Percentiles rank a stretch among this genome's conserved stretches.
These are phyloP conservation scores for Aspergillus puulaauensis DNA, from an alignment of 2,329 filamentous ascomycete genomes.

Conservation along the genomic window DNA sequence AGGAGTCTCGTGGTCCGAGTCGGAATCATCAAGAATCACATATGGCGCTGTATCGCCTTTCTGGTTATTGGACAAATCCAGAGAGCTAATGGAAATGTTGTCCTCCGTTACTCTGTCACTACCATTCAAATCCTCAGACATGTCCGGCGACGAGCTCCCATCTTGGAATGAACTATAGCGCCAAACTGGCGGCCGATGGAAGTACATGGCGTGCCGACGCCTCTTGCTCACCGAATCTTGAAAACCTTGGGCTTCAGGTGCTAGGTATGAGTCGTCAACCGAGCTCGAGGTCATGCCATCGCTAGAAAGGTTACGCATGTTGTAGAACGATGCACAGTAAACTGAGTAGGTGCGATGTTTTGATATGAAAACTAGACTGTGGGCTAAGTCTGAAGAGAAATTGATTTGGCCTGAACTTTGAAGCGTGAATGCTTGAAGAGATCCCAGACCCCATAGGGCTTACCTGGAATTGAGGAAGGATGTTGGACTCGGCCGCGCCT, in stretches of 20 bases:
- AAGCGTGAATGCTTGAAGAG: neutral
- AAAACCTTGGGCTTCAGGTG: conserved; percentile 7
- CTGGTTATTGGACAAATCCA: neutral
- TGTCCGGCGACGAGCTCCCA: conserved; percentile 1
- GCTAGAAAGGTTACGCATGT: conserved; percentile 2
- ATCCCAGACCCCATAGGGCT: fast-evolving
- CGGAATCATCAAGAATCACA: conserved; percentile 1
- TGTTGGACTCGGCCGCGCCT: neutral
- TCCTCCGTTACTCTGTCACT: neutral
- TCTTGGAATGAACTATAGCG: conserved; percentile 14
- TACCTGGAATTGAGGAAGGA: neutral
- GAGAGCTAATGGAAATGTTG: neutral
- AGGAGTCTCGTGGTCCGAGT: conserved; percentile 11
- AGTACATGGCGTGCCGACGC: conserved; percentile 33
- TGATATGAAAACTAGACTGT: conserved; percentile 2
- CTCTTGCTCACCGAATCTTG: conserved; percentile 23
- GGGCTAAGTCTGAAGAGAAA: neutral
- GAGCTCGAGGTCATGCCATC: neutral
- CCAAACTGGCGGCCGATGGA: conserved; percentile 32
- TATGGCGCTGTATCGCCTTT: conserved; percentile 1
- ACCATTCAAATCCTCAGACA: neutral
- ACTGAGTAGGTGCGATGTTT: neutral
- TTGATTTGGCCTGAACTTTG: neutral
- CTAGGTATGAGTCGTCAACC: neutral
- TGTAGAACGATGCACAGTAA: conserved; percentile 1